Evolutionary conservation across 805 yeast genomes (phyloP).

Genomic region (Tetrapisispora taiwanensis): DNA sequence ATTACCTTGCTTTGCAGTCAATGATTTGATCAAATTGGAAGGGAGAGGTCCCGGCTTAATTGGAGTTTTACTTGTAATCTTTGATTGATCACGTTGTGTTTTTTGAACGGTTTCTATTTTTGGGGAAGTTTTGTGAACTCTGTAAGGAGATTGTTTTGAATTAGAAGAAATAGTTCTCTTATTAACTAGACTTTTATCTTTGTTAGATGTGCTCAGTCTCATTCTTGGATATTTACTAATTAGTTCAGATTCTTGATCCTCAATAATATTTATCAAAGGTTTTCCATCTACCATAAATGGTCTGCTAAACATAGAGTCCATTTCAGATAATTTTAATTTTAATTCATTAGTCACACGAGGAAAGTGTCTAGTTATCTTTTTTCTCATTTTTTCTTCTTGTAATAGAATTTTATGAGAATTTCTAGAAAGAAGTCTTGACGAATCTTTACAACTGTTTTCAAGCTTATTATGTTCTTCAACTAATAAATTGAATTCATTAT

Average conservation of each 20-base stretch:
- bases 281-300: slow-evolving; percentile 27
- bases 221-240: slow-evolving; percentile 26
- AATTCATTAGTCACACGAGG: slow-evolving; percentile 54
- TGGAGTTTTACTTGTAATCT: slow-evolving; percentile 3
- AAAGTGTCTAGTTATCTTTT: slow-evolving; percentile 51
- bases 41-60: not conserved
- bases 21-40: not conserved
- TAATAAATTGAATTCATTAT: slow-evolving; percentile 45
- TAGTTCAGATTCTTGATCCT: slow-evolving; percentile 26
- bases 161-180: not conserved
- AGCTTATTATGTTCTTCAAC: slow-evolving; percentile 52
- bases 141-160: not conserved
- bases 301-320: slow-evolving; percentile 35
- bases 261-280: slow-evolving; percentile 21
- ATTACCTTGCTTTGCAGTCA: not conserved
- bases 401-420: slow-evolving; percentile 70
- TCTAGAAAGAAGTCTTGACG: slow-evolving; percentile 65
- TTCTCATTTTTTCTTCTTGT: slow-evolving; percentile 70
- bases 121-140: not conserved
- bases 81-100: too few relatives aligned
- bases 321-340: slow-evolving; percentile 36
- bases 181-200: not conserved
- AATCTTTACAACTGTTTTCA: slow-evolving; percentile 63
- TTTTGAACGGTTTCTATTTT: not conserved
- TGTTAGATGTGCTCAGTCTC: slow-evolving; percentile 11